A percentile compares a stretch with the other conserved stretches of the same genome.
Conservation (phyloP, 1,284 basidiomycete species). For the Trametes versicolor region DNA sequence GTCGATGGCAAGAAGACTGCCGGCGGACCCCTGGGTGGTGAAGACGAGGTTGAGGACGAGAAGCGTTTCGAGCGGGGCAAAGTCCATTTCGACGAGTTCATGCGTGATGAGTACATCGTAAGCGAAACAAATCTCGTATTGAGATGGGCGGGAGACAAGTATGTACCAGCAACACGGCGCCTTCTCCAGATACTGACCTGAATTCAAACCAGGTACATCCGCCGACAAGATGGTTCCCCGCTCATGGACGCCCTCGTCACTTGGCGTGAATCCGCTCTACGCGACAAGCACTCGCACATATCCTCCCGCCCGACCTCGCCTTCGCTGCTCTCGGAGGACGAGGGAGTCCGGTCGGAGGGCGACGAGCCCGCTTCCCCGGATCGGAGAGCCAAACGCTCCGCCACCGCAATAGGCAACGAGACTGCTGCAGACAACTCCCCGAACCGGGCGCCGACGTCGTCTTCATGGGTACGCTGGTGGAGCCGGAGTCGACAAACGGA, state of each 20-base stretch:
- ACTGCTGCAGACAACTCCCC: slow-evolving; percentile 50
- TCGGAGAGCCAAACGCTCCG: slow-evolving; percentile 32
- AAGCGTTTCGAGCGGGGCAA: slow-evolving; percentile 62
- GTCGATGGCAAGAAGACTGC: slow-evolving; percentile 39
- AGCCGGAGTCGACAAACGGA: slow-evolving; percentile 59
- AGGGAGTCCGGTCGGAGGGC: slow-evolving; percentile 38
- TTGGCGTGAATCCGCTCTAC: slow-evolving; percentile 65
- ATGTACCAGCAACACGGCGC: slow-evolving; percentile 39
- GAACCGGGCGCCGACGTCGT: slow-evolving; percentile 59
- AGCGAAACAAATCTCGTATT: slow-evolving; percentile 69
- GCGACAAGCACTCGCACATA: slow-evolving; percentile 41
- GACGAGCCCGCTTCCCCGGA: slow-evolving; percentile 46
- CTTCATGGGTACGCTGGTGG: slow-evolving; percentile 84
- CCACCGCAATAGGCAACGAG: slow-evolving; percentile 26
- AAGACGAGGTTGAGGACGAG: slow-evolving; percentile 61
- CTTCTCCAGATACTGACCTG: background rate
- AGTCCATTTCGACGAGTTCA: slow-evolving; percentile 63
- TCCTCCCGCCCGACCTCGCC: slow-evolving; percentile 47
- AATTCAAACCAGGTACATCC: slow-evolving; percentile 61
- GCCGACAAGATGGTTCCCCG: slow-evolving; percentile 67
- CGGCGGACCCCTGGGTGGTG: slow-evolving; percentile 47
- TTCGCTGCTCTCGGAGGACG: slow-evolving; percentile 41
- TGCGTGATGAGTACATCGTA: slow-evolving; percentile 64
- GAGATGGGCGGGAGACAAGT: slow-evolving; percentile 71
- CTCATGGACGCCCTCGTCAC: slow-evolving; percentile 71